Evolutionary conservation across 2,329 filamentous ascomycete species (phyloP), one percentile per base, ranked within the genome.

Genomic region (Capronia americana): DNA sequence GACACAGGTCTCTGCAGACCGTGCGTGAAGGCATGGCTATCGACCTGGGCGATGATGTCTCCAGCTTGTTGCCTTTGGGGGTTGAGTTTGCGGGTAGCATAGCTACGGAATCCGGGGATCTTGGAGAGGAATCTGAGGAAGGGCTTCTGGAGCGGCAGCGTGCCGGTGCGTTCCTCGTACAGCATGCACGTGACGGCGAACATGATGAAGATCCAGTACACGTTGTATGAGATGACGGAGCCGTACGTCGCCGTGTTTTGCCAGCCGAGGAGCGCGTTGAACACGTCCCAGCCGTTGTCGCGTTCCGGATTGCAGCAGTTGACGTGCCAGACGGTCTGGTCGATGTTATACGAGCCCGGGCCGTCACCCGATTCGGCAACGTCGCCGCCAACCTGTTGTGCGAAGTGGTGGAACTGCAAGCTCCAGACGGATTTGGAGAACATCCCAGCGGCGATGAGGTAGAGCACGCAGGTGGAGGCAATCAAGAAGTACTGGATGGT

Each of bases 191-290:
- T 67, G 74, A 94, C 91, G 4, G 83, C 84, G 17, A 83, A 66
- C 65, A 92, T 92, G 71, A 92, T 84, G 8, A 82, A 82, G 59
- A 95, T 79, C 93, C 92, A 97, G 81, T 96, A 96, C 17, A 94
- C 65, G 75, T 95, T 96, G 81, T 96, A 96, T 0, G 90, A 88
- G 69, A 96, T 87, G 70, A 96, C 90, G 0, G 91, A 93, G 58
- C 92, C 92, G 73, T 94, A 93, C 0, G 92, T 96, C 2, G 91
- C 93, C 10, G 90, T 92, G 80, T 96, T 96, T 67, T 88, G 86
- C 93, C 93, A 97, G 66, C 93, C 92, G 11, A 96, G 83, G 59
- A 96, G 83, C 63, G 91, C 88, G 73, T 96, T 94, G 83, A 96
- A 91, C 70, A 96, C 87, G 64, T 91, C 92, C 92, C 92, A 96